These are phyloP conservation scores for Pseudogymnoascus sp. DNA, from an alignment of 2,329 filamentous ascomycete species.

Conservation along the genomic window DNA sequence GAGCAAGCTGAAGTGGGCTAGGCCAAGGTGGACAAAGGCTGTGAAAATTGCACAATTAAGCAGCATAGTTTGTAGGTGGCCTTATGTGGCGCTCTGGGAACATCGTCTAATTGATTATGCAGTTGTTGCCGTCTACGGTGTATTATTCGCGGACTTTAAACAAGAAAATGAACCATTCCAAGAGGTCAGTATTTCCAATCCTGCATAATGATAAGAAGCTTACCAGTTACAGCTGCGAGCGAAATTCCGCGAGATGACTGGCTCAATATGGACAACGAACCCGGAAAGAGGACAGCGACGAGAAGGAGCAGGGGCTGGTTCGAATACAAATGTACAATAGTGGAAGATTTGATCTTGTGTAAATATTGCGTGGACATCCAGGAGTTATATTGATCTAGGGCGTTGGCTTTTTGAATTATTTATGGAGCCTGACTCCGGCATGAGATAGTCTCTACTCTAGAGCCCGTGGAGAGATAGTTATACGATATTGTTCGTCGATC, in stretches of 20 bases:
- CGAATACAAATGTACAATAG: constrained; percentile 15
- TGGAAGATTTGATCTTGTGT: neutral
- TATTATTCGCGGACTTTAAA: constrained; percentile 53
- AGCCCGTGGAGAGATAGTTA: neutral
- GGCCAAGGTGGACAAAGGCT: constrained; percentile 56
- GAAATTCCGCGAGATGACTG: constrained; percentile 33
- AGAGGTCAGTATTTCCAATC: constrained; percentile 33
- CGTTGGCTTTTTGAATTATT: neutral
- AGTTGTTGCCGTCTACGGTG: constrained; percentile 47
- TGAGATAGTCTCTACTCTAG: constrained; percentile 2
- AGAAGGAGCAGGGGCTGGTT: constrained; percentile 18
- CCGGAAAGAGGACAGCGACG: constrained; percentile 21
- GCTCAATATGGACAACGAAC: constrained; percentile 26
- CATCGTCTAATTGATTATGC: constrained; percentile 15
- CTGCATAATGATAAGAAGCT: constrained; percentile 7
- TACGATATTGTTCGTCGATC: neutral
- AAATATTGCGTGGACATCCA: neutral
- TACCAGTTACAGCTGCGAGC: constrained; percentile 31
- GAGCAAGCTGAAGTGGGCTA: constrained; percentile 49
- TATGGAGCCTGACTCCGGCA: neutral
- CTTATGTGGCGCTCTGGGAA: neutral
- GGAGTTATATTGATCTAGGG: constrained; percentile 3
- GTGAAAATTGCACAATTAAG: constrained; percentile 52
- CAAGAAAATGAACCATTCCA: constrained; percentile 39
- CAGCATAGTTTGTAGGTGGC: constrained; percentile 24